Base-by-base conservation (phyloP, 495 filamentous ascomycete genomes). In the Trypethelium eluteriae region DNA sequence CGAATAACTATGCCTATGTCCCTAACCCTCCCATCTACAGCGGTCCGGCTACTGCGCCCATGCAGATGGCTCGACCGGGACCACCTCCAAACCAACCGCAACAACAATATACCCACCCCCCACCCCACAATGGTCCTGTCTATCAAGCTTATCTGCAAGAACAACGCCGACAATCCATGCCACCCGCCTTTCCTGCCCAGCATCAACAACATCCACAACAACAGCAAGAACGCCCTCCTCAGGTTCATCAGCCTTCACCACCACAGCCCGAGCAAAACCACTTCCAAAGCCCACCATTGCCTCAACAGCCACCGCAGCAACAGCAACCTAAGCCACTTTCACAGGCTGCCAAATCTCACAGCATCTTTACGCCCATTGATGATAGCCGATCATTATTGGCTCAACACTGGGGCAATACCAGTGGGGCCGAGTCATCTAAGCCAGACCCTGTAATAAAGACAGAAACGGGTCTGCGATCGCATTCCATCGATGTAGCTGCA, bases 281-380 rank as follows among this genome's bases (percentile, higher is more conserved):
- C 34, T 18, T 18, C 1, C 61, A 38, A 49, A 62, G 36, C 38
- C 53, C 66, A 1, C 67, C 67, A 38, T 66, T 67, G 16, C 73
- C 68, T 34, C 71, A 73, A 68, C 68, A 73, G 41, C 73, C 72
- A 62, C 74, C 75, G 32, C 72, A 79, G 50, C 82, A 44, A 14
- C 41, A 77, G 5, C 84, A 87, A 63, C 79, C 80, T 0, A 93
- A 91, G 73, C 88, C 89, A 35, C 76, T 89, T n/a, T 84, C 88
- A 14, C 66, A 70, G 14, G 65, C 72, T 25, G 85, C 86, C 25
- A 93, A 93, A 75, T 89, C 89, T 7, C 88, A 92, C 66, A 96
- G 92, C 76, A 98, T 98, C 64, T 98, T 96, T 71, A 98, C 94
- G 1, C 94, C 94, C 2, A 96, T 98, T 66, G 94, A 96, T 70